A percentile compares a stretch with the other conserved stretches of the same genome.
Evolutionary conservation across 768 basidiomycete species (phyloP).

Genomic region (Russula griseocarnosa): DNA sequence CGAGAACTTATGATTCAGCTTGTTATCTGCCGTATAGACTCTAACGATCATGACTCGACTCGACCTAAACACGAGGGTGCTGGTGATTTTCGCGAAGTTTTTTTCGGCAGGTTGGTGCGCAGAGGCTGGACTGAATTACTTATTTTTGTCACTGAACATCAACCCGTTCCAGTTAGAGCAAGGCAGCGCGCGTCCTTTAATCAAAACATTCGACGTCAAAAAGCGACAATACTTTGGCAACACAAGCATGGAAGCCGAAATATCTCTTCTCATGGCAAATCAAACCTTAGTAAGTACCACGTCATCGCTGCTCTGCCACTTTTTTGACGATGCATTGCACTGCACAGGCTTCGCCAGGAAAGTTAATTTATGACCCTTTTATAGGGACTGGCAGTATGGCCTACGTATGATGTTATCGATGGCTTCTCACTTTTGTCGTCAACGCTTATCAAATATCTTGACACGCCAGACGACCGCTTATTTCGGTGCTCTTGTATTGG

Average conservation of each 20-base stretch:
- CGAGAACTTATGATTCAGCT: background rate
- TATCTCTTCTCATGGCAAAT: slow-evolving; percentile 94
- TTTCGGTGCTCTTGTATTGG: slow-evolving; percentile 88
- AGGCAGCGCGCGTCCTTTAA: slow-evolving; percentile 63
- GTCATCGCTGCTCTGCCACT: background rate
- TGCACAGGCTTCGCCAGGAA: slow-evolving; percentile 76
- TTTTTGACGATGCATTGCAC: background rate
- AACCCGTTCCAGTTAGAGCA: slow-evolving; percentile 46
- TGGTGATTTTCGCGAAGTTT: slow-evolving; percentile 65
- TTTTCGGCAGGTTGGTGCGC: slow-evolving; percentile 85
- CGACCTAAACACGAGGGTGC: slow-evolving; percentile 55
- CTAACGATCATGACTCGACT: slow-evolving; percentile 44
- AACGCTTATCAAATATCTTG: background rate
- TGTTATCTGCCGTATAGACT: slow-evolving; percentile 39
- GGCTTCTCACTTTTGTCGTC: background rate
- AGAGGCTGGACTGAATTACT: slow-evolving; percentile 2
- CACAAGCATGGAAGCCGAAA: slow-evolving; percentile 96
- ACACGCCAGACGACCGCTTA: slow-evolving; percentile 66
- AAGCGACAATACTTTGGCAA: slow-evolving; percentile 89
- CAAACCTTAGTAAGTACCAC: slow-evolving; percentile 67
- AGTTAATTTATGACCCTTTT: slow-evolving; percentile 93
- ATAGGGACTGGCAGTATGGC: slow-evolving; percentile 90
- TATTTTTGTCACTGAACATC: background rate
- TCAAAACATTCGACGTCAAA: slow-evolving; percentile 79
- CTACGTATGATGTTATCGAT: slow-evolving; percentile 53